Percentiles rank a stretch among this genome's conserved stretches.
Conservation (phyloP, 345 rosid genomes). For the Eucalyptus erythrocorys region DNA sequence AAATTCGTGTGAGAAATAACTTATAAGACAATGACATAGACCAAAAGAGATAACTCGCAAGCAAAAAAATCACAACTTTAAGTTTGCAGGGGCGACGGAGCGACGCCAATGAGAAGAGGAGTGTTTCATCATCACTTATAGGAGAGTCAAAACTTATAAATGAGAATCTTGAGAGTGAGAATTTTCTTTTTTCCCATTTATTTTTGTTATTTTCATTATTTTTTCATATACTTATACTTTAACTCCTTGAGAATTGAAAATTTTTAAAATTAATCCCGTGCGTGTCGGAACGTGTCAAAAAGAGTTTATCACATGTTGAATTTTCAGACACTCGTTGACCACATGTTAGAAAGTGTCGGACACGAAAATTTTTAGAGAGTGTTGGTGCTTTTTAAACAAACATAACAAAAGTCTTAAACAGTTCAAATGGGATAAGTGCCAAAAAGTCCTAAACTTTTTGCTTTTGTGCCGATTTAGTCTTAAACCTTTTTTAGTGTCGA, state of each 20-base stretch:
- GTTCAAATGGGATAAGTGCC: too few species aligned
- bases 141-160: too few species aligned
- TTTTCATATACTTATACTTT: too few species aligned
- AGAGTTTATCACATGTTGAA: accelerated
- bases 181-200: too few species aligned
- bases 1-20: accelerated
- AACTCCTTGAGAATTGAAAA: accelerated
- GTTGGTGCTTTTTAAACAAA: accelerated
- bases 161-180: too few species aligned
- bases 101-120: accelerated
- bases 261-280: too few species aligned
- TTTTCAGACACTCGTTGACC: accelerated
- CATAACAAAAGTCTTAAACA: neutral
- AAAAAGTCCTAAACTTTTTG: too few species aligned
- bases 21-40: too few species aligned
- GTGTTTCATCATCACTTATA: accelerated
- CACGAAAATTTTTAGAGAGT: accelerated
- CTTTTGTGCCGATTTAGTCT: too few species aligned
- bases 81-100: accelerated
- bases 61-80: too few species aligned
- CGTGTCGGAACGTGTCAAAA: accelerated
- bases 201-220: too few species aligned
- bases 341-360: accelerated
- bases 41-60: accelerated
- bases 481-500: too few species aligned